Base-by-base conservation (phyloP, 345 rosid genomes). In the Dimocarpus longan region DNA sequence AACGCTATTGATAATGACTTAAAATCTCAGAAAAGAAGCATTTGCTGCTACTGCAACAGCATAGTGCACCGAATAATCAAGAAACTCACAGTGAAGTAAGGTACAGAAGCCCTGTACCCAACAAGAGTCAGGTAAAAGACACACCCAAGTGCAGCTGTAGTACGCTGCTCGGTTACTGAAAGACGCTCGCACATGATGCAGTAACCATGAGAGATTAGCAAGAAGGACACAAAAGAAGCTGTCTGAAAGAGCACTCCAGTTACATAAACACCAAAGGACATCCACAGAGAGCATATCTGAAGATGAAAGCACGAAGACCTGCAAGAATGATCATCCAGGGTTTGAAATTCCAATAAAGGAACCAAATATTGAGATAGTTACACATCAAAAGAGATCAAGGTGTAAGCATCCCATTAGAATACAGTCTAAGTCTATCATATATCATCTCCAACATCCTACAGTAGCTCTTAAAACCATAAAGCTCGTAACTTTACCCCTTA, bases 221-320 rank as follows among this genome's bases (percentile, higher is more conserved):
- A 85, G 86, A 93, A 93, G 40, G 95, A 93, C 64, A 95, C 91
- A 57, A 95, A 91, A 0, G 97, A 92, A 87, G 93, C 95, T 28
- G 99, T 95, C 79, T 93, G 97, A 82, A 92, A 93, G 75, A 95
- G 91, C 74, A 95, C 93, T 81, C 98, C 99, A 19, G 96, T 95
- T 68, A 91, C 91, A 78, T 93, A 95, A 64, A 93, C 95, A 78
- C 99, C 99, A 69, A 95, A 95, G 44, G 99, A 93, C 90, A 93
- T 91, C 99, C 99, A 93, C 8, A 93, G 87, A 39, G 99, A 95
- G 82, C 99, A 93, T 67, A 87, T 84, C 71, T 92, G 90, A 80
- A 83, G 88, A 85, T 95, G 85, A 80, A 93, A 88, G 84, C 99
- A 95, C 22, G 98, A 93, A 79, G 93, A 91, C 97, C 98, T 95